Evolutionary conservation across 75 land plant species (phyloP).

Genomic region (Chamaecyparis obtusa): DNA sequence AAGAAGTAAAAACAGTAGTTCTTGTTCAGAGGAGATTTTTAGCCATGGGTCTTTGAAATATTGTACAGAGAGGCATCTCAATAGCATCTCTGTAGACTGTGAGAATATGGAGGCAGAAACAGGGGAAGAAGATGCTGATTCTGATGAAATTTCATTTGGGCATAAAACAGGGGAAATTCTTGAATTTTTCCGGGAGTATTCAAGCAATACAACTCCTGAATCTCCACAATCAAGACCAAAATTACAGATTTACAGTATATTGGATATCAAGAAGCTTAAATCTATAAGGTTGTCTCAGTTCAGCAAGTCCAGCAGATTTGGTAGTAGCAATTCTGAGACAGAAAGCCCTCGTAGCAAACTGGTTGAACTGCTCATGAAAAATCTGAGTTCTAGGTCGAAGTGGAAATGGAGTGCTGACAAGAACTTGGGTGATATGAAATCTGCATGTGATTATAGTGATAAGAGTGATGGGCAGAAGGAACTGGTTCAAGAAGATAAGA

Average conservation of each 20-base stretch:
- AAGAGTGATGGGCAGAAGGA: not conserved
- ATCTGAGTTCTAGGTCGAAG: not conserved
- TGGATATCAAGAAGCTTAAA: not conserved
- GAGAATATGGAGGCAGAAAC: not conserved
- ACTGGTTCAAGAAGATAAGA: not conserved
- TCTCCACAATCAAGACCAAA: not conserved
- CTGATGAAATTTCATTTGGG: not conserved
- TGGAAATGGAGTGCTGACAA: not conserved
- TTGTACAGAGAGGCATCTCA: too few species aligned
- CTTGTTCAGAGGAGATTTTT: not conserved
- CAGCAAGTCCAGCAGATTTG: not conserved
- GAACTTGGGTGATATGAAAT: not conserved
- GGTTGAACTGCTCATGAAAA: not conserved
- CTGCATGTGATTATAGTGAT: not conserved
- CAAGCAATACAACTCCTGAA: not conserved
- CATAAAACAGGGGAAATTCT: not conserved
- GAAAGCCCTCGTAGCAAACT: slow-evolving; percentile 2
- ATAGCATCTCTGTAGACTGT: too few species aligned
- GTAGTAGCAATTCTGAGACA: not conserved
- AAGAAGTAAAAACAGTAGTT: not conserved
- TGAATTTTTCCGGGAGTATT: not conserved
- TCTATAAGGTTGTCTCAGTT: not conserved
- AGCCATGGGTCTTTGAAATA: too few species aligned
- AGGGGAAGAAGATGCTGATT: not conserved
- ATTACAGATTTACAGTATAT: not conserved